phyloP scores from a whole-genome alignment of 805 yeast genomes.

The Wickerhamomyces ciferrii region DNA sequence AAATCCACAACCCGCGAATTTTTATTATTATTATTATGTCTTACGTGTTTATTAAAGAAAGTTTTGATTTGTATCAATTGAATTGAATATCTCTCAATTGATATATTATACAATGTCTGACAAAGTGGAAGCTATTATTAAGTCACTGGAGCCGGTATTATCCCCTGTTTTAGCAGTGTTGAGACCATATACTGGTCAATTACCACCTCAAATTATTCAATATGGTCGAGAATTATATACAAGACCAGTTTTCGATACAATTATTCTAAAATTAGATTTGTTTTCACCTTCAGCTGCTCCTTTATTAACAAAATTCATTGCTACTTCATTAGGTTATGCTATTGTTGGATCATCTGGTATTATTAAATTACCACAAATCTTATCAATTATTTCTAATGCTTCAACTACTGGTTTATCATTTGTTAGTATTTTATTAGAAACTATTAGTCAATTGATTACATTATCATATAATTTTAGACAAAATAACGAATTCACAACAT shows the following conservation, averaged over 20 bases:
- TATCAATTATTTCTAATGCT: constrained; percentile 22
- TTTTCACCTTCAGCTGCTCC: constrained; percentile 16
- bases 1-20: no score
- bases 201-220: constrained; percentile 19
- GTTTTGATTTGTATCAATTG: no score
- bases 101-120: neutral
- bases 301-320: constrained; percentile 23
- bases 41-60: no score
- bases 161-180: constrained; percentile 13
- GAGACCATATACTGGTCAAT: constrained; percentile 10
- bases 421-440: constrained; percentile 27
- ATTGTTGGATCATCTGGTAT: constrained; percentile 30
- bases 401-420: constrained; percentile 32
- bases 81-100: neutral
- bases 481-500: constrained; percentile 30
- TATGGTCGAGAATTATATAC: constrained; percentile 22
- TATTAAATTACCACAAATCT: constrained; percentile 37
- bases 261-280: constrained; percentile 21
- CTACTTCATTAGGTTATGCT: constrained; percentile 29
- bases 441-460: constrained; percentile 25
- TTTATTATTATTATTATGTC: no score
- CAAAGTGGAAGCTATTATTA: constrained; percentile 1
- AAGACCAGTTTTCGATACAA: constrained; percentile 19
- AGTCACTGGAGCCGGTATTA: constrained; percentile 9
- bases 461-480: constrained; percentile 31